Base-by-base conservation (phyloP, 768 basidiomycete genomes). In the Termitomyces heimii region DNA sequence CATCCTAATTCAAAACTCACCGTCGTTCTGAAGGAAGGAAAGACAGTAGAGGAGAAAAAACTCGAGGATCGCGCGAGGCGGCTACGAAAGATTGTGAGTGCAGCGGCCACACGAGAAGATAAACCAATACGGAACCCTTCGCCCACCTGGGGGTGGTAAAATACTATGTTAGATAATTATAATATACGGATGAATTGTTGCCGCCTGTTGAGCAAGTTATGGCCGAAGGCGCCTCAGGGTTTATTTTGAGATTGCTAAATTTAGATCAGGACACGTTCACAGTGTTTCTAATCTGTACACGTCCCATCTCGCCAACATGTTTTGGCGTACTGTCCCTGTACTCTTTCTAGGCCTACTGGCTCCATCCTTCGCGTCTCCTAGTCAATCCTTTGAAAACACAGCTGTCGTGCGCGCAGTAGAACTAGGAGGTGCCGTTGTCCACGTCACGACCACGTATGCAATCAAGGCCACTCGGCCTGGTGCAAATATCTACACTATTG, bases 381-480 rank as follows among this genome's bases (percentile, higher is more conserved):
- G 71, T 60, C 75, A 76, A 64, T 79, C 85, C 1, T 92, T 92
- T 73, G 91, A 92, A 80, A 94, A 94, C 64, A 92, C 89, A 22
- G 91, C 88, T 60, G 81, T 98, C 59, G 90, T 94, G 32, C 88
- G 93, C 65, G 86, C 89, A 5, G 78, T 94, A 58, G 95, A 97
- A 65, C 88, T 97, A 24, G 93, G 89, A 35, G 95, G 95, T 52
- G 80, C 94, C 20, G 80, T 92, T 24, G 88, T 93, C 55, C 86
- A 89, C 75, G 84, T 94, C 77, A 90, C 85, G 54, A 96, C 94
- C 46, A 90, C 92, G 48, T 97, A 88, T 72, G 85, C 89, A 20
- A 82, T 93, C 68, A 89, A 84, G 67, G 82, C 90, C 37, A 79
- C 88, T 44, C 78, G 82, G 61, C 75, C 82, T 58, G 79, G 75